Percentiles rank a stretch among this genome's conserved stretches.
phyloP scores from a whole-genome alignment of 2,329 filamentous ascomycete genomes.

The Endocalyx cinctus region DNA sequence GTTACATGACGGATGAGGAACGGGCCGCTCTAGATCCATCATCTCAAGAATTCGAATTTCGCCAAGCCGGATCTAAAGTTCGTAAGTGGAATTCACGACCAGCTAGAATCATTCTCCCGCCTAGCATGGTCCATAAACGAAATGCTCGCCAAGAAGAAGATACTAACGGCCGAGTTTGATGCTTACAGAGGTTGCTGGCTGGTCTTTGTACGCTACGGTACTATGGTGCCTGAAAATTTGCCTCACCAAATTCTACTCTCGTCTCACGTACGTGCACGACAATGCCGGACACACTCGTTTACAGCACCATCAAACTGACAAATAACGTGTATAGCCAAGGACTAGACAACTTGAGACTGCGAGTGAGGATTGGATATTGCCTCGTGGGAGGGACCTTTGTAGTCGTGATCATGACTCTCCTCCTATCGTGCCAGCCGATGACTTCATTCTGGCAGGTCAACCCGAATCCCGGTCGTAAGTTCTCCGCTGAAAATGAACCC shows the following conservation, averaged over 20 bases:
- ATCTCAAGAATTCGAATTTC: slow-evolving; percentile 12
- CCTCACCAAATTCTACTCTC: slow-evolving; percentile 22
- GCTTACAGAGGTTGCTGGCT: slow-evolving; percentile 20
- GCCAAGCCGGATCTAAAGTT: slow-evolving; percentile 25
- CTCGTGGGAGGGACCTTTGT: slow-evolving; percentile 39
- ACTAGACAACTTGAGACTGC: slow-evolving; percentile 30
- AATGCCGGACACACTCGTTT: too few relatives aligned
- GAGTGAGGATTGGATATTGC: slow-evolving; percentile 36
- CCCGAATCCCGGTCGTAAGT: slow-evolving; percentile 41
- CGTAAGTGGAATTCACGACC: too few relatives aligned
- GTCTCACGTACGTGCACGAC: slow-evolving; percentile 26
- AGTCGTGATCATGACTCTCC: slow-evolving; percentile 35
- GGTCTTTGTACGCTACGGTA: slow-evolving; percentile 27
- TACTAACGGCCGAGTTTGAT: not conserved
- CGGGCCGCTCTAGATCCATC: slow-evolving; percentile 10
- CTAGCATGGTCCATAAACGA: not conserved
- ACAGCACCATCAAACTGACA: too few relatives aligned
- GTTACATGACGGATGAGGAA: slow-evolving; percentile 15
- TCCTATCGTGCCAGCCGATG: slow-evolving; percentile 41
- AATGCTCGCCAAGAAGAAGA: not conserved
- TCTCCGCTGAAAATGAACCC: slow-evolving; percentile 6
- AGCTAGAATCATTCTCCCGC: slow-evolving; percentile 19
- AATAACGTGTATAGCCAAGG: slow-evolving; percentile 32
- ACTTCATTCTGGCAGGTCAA: slow-evolving; percentile 45
- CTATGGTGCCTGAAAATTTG: slow-evolving; percentile 27